These are phyloP conservation scores for Cyclocybe cylindracea DNA, from an alignment of 768 basidiomycete genomes.

Conservation along the genomic window DNA sequence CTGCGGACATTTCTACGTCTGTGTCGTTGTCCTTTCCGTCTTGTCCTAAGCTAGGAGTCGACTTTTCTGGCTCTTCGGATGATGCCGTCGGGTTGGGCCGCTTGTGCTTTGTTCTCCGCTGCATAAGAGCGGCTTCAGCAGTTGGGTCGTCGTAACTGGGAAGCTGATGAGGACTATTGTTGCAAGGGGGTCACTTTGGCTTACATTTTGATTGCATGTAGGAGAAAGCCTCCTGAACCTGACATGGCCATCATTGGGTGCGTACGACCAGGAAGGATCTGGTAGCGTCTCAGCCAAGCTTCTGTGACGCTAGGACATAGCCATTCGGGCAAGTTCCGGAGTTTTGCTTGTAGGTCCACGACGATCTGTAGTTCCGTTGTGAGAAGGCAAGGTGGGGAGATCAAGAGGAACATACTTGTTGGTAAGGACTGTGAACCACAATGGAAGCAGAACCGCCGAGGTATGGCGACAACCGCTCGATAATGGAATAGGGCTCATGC, in stretches of 20 bases:
- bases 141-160: slow-evolving; percentile 65
- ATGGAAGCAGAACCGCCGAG: slow-evolving; percentile 85
- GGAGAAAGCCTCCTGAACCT: slow-evolving; percentile 85
- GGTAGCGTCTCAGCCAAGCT: slow-evolving; percentile 86
- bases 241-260: slow-evolving; percentile 94
- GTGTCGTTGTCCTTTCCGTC: neutral
- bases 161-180: neutral
- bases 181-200: slow-evolving; percentile 6
- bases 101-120: slow-evolving; percentile 45
- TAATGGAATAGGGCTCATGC: slow-evolving; percentile 82
- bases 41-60: too few relatives aligned
- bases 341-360: slow-evolving; percentile 70
- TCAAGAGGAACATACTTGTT: slow-evolving; percentile 52
- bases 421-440: slow-evolving; percentile 82
- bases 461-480: slow-evolving; percentile 73
- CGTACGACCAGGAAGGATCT: slow-evolving; percentile 91
- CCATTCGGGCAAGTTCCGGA: slow-evolving; percentile 67
- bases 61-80: too few relatives aligned
- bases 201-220: slow-evolving; percentile 87
- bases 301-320: slow-evolving; percentile 83
- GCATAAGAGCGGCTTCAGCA: slow-evolving; percentile 53
- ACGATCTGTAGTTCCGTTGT: slow-evolving; percentile 50
- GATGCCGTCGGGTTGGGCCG: slow-evolving; percentile 20
- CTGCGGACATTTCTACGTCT: neutral
- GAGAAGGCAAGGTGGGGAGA: neutral